Evolutionary conservation across 345 rosid species (phyloP), one percentile per base, ranked within the genome.

Genomic region (Salix udensis): DNA sequence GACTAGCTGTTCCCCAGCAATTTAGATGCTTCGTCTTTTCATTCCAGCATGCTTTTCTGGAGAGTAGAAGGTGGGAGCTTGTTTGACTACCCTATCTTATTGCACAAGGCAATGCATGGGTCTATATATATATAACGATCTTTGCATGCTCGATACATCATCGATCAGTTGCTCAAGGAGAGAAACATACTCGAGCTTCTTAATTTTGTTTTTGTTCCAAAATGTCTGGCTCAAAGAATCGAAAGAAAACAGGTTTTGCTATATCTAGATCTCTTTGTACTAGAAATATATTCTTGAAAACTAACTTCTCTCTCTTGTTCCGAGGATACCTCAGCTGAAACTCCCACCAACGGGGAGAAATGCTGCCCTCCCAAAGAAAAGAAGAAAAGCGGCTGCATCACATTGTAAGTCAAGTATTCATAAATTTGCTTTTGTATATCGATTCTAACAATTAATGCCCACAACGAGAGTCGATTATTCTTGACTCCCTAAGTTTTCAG

Each of bases 311-410:
- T 80, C 23, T 76, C 28, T 39, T 67, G 24, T 70, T 74, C 10
- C 13, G 12, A 86, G 88, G 91, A 39, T 85, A 82, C 78, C 88
- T n/a, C 89, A 19, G 64, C 81, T 9, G 85, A 74, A 67, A 83
- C 81, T 65, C 85, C 83, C 28, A 60, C 82, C 5, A 50, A 81
- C 2, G 55, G 61, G 69, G 86, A 80, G 76, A 83, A 84, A 74
- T 60, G 82, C 24, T 79, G 44, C 67, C 64, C 82, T 48, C 79
- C 74, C 2, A 65, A 86, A 6, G 86, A 84, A 86, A 24, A 1
- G 13, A 85, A 81, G 84, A 91, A 89, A 53, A 88, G 88, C 68
- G 85, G 91, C 65, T 90, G 85, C 83, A 78, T 88, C 19, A 89
- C 86, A 85, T 86, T 91, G 94, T 90, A 84, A 81, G 11, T 9